Base-by-base conservation (phyloP, 352 stramenopile genomes). In the Phytophthora sansomeana region DNA sequence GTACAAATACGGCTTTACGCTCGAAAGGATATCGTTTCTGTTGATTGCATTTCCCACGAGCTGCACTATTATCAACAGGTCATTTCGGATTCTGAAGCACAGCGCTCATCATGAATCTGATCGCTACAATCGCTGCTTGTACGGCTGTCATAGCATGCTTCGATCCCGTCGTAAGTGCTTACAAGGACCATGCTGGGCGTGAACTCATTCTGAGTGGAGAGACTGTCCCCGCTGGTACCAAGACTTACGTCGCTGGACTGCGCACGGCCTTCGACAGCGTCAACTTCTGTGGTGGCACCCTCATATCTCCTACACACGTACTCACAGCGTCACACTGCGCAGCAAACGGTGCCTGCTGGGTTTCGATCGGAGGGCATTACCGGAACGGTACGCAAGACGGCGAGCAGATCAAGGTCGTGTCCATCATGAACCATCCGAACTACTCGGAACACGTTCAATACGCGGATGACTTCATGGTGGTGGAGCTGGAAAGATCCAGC, bases 401-500 rank as follows among this genome's bases (percentile, higher is more conserved):
- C 2, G 58, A 73, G 47, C 42, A 56, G 36, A 68, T 68, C 43
- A 52, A 52, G 21, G 42, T 68, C 14, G 39, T 68, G 24, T 59
- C 58, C 1, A 30, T 73, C 5, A 69, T 68, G 44, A 67, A 58
- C 17, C 46, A 69, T 3, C 51, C 38, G 2, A 65, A 60, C 26
- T 73, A 69, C 26, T 50, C 36, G 0, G 46, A 72, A 26, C 55
- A 53, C 9, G 28, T 66, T 0, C 13, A 21, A 21, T 29, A 60
- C 16, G 44, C 68, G 5, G 49, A 62, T 11, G 68, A 80, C 19
- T 85, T 81, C 60, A 52, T 80, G 32, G 58, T 92, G 5, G 24
- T 92, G 10, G 73, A 78, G 38, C 78, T 83, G 14, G 67, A 67
- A 38, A 72, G 32, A 29, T 54, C 67, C 1, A 78, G 67, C 41